A percentile compares a stretch with the other conserved stretches of the same genome.
Conservation (phyloP, 1,284 basidiomycete genomes). For the Trichosporon sp. region DNA sequence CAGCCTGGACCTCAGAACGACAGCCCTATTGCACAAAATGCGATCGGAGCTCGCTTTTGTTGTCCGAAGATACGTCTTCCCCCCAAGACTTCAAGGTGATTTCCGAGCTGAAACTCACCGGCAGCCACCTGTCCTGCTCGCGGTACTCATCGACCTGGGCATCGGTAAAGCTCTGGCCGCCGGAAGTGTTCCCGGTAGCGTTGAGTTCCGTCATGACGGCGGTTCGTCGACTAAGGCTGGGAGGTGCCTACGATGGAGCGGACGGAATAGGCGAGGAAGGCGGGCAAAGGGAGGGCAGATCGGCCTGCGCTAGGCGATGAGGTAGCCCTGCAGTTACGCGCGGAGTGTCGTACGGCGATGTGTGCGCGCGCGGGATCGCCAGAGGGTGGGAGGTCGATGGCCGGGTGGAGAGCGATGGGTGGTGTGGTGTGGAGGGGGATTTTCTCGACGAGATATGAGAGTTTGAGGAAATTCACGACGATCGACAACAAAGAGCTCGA, state of each 20-base stretch:
- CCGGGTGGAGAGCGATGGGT: background rate
- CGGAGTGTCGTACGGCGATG: background rate
- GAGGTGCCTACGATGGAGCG: background rate
- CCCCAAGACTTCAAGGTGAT: no score
- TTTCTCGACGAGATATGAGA: background rate
- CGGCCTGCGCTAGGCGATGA: background rate
- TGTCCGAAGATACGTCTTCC: no score
- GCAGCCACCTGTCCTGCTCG: slow-evolving; percentile 85
- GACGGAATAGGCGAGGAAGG: slow-evolving; percentile 1
- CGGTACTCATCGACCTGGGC: slow-evolving; percentile 85
- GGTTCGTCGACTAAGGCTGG: background rate
- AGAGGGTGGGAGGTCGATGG: background rate
- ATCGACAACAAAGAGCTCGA: background rate
- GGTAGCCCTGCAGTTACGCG: background rate
- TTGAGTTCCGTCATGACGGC: background rate
- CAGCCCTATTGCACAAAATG: no score
- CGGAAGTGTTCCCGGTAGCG: background rate
- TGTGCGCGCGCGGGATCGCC: background rate
- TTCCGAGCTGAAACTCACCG: slow-evolving; percentile 57
- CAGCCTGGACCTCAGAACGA: background rate
- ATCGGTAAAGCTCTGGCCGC: slow-evolving; percentile 60
- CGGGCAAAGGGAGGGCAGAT: background rate
- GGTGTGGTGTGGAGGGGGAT: background rate
- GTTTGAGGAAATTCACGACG: background rate
- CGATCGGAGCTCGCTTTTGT: background rate